Evolutionary conservation across 2,329 filamentous ascomycete genomes (phyloP).

Genomic region (Pseudogymnoascus sp.): DNA sequence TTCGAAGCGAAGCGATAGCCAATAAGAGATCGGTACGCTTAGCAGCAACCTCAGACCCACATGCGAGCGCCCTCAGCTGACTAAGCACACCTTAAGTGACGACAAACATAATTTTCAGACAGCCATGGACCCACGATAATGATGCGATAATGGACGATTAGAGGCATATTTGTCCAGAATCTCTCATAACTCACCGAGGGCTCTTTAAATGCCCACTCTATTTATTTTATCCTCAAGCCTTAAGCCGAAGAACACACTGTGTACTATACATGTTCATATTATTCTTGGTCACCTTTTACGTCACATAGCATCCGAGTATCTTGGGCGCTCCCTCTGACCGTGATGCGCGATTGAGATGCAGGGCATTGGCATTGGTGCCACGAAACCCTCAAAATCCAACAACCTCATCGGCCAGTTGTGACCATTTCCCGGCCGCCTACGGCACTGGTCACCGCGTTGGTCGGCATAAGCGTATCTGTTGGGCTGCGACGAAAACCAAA

Average conservation of each 20-base stretch:
- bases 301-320: neutral
- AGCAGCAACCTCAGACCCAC: neutral
- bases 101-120: constrained; percentile 1
- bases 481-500: neutral
- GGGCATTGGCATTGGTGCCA: neutral
- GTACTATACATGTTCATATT: neutral
- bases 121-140: neutral
- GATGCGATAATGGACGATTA: neutral
- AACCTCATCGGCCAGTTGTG: neutral
- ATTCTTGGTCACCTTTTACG: neutral
- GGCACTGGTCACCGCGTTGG: neutral
- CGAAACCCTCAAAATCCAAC: neutral
- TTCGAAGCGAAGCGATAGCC: constrained; percentile 2
- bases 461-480: neutral
- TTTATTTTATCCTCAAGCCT: neutral
- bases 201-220: neutral
- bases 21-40: neutral
- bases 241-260: neutral
- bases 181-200: neutral
- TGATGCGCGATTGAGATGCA: neutral
- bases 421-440: neutral
- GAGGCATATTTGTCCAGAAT: neutral
- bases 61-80: neutral
- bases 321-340: neutral
- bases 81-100: constrained; percentile 5